Percentiles rank a stretch among this genome's conserved stretches.
These are phyloP conservation scores for Nelumbo lutea DNA, from an alignment of 164 flowering plant species.

Conservation along the genomic window DNA sequence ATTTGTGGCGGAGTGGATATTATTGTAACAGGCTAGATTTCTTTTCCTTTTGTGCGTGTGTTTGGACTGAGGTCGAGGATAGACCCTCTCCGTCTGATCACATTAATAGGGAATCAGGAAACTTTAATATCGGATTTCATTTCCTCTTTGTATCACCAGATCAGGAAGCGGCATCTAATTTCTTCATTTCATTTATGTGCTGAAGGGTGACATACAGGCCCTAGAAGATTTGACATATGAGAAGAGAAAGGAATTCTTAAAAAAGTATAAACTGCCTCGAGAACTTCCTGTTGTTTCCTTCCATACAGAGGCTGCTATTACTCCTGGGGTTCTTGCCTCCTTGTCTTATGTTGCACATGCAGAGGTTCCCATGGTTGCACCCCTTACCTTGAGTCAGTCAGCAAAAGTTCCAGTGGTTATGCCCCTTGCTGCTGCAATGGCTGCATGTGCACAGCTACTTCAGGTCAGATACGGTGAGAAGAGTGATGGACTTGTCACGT, in stretches of 20 bases:
- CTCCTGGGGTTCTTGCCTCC: conserved; percentile 77
- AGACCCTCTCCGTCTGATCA: too few species aligned
- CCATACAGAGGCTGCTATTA: conserved; percentile 79
- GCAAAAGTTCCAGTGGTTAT: conserved; percentile 77
- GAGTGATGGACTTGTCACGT: conserved; percentile 91
- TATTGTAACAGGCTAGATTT: too few species aligned
- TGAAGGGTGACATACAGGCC: conserved; percentile 88
- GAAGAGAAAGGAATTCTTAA: conserved; percentile 69
- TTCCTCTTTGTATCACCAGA: too few species aligned
- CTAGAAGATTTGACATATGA: conserved; percentile 90
- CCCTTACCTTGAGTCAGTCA: conserved; percentile 39
- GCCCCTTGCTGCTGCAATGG: conserved; percentile 93
- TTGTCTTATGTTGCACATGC: conserved; percentile 91
- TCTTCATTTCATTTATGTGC: conserved; percentile 8
- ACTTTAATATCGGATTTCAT: too few species aligned
- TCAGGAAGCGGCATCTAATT: not conserved
- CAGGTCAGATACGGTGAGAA: conserved; percentile 80
- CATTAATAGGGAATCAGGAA: too few species aligned
- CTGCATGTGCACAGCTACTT: conserved; percentile 88
- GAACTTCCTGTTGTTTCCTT: conserved; percentile 87
- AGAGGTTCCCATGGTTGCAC: conserved; percentile 57
- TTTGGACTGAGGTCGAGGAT: too few species aligned
- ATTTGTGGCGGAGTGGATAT: too few species aligned
- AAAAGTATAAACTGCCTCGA: conserved; percentile 53
- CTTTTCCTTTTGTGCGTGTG: too few species aligned